Evolutionary conservation across 2,329 filamentous ascomycete species (phyloP).

Genomic region (Diaporthe eres): DNA sequence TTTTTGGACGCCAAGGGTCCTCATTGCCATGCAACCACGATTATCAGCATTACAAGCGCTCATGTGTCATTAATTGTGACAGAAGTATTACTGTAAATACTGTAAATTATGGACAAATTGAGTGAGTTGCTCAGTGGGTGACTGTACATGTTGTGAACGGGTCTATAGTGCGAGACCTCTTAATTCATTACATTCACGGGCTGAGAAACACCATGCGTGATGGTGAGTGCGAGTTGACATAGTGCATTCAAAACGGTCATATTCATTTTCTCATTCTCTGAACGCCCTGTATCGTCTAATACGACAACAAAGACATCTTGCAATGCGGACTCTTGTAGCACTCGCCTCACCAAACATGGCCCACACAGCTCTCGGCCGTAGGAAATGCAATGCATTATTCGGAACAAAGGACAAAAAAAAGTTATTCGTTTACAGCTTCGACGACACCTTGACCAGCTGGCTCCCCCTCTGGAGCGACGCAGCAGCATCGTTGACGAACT

Average conservation of each 20-base stretch:
- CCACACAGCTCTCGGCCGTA: not conserved
- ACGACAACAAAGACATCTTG: slow-evolving; percentile 30
- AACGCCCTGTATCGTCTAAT: slow-evolving; percentile 31
- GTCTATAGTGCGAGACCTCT: not conserved
- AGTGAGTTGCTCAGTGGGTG: not conserved
- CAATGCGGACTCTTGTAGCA: not conserved
- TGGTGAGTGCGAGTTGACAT: not conserved
- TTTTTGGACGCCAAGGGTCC: not conserved
- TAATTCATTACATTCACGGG: not conserved
- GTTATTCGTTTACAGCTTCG: slow-evolving; percentile 71
- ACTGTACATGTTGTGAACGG: not conserved
- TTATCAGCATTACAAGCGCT: not conserved
- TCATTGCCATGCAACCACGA: not conserved
- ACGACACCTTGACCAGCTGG: slow-evolving; percentile 70
- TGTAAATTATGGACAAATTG: not conserved
- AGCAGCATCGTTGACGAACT: slow-evolving; percentile 89
- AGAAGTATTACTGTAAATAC: not conserved
- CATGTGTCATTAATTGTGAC: not conserved
- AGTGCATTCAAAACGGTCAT: not conserved
- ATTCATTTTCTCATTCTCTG: slow-evolving; percentile 26
- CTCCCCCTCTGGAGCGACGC: slow-evolving; percentile 77
- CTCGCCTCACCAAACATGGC: not conserved
- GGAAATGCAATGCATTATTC: not conserved
- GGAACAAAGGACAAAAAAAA: not conserved
- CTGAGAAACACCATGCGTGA: not conserved